A percentile compares a stretch with the other conserved stretches of the same genome.
phyloP scores from a whole-genome alignment of 2,329 filamentous ascomycete genomes.

The Phoma sp. region DNA sequence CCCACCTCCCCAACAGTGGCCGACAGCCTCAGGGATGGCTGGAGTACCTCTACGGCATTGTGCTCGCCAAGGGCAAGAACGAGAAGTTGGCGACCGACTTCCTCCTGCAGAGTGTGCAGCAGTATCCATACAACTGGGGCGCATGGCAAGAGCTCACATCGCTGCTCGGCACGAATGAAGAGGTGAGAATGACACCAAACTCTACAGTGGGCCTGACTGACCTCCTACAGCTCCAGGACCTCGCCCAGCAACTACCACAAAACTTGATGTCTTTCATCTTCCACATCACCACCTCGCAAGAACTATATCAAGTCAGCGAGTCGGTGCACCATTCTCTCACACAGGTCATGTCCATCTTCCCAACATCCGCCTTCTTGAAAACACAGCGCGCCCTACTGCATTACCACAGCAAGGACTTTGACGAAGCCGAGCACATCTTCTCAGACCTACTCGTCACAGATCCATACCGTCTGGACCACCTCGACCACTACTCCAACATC shows the following conservation, averaged over 20 bases:
- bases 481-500: conserved; percentile 97
- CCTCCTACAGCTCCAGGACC: conserved; percentile 1
- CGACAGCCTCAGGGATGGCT: conserved; percentile 86
- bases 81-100: conserved; percentile 84
- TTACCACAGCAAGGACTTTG: conserved; percentile 86
- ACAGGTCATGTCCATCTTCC: conserved; percentile 84
- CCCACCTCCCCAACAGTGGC: conserved; percentile 64
- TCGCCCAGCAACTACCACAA: conserved; percentile 72
- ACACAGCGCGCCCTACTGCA: conserved; percentile 87
- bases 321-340: conserved; percentile 77
- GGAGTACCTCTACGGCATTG: conserved; percentile 90
- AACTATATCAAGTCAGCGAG: conserved; percentile 86
- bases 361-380: conserved; percentile 84
- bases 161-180: conserved; percentile 79
- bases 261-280: conserved; percentile 96
- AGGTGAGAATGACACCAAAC: conserved; percentile 60
- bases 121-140: conserved; percentile 96
- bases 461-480: conserved; percentile 78
- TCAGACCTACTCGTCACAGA: conserved; percentile 73
- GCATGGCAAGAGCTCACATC: conserved; percentile 93
- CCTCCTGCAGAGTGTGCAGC: conserved; percentile 85
- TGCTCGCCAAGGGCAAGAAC: conserved; percentile 89
- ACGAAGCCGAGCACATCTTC: conserved; percentile 68
- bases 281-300: conserved; percentile 87
- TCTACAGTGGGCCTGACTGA: not conserved